Conservation (phyloP, 2,329 filamentous ascomycete species). For the Sporothrix variecibatus region DNA sequence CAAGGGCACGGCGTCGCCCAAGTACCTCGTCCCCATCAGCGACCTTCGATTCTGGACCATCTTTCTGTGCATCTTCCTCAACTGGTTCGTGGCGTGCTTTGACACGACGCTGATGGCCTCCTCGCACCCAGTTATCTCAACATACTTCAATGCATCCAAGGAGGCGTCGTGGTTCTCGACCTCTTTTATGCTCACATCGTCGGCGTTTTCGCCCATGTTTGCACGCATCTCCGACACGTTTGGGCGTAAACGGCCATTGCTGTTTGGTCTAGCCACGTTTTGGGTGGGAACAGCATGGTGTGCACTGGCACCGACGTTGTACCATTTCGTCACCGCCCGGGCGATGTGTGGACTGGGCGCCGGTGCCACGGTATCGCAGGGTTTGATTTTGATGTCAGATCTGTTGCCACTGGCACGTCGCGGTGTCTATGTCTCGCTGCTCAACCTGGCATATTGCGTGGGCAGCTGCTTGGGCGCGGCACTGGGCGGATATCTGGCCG, state of each 20-base stretch:
- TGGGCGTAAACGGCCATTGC: not conserved
- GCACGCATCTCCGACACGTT: not conserved
- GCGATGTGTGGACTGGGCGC: not conserved
- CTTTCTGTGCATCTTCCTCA: not conserved
- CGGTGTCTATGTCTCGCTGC: not conserved
- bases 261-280: not conserved
- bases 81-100: not conserved
- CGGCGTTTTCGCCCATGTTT: not conserved
- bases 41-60: not conserved
- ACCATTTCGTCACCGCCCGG: not conserved
- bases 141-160: not conserved
- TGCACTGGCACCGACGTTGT: not conserved
- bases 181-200: not conserved
- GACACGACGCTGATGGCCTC: not conserved
- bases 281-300: not conserved
- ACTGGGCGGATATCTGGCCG: not conserved
- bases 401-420: not conserved
- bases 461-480: not conserved
- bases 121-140: not conserved
- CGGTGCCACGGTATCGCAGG: not conserved
- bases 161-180: not conserved
- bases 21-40: not conserved
- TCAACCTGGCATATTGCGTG: not conserved
- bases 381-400: not conserved
- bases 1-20: not conserved